phyloP scores from a whole-genome alignment of 2,329 filamentous ascomycete genomes.

The Fusarium denticulatum region DNA sequence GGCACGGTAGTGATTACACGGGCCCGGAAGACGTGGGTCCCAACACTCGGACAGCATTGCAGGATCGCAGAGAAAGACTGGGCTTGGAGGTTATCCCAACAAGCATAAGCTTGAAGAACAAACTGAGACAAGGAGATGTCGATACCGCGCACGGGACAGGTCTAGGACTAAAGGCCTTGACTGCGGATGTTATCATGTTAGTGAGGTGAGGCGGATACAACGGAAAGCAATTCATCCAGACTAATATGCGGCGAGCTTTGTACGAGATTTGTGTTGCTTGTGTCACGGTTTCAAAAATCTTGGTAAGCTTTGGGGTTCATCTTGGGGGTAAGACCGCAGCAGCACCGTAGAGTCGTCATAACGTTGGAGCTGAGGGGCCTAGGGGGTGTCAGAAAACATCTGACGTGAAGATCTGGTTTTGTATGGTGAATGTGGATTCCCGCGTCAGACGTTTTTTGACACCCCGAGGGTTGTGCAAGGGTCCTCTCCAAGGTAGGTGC shows the following conservation, averaged over 20 bases:
- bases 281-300: conserved; percentile 39
- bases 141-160: conserved; percentile 5
- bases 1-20: conserved; percentile 43
- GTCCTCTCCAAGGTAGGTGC: background rate
- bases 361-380: conserved; percentile 35
- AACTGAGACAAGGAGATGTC: conserved; percentile 5
- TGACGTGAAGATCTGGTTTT: no score
- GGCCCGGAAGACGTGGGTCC: conserved; percentile 33
- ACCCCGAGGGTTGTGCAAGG: background rate
- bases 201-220: conserved; percentile 16
- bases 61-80: conserved; percentile 13
- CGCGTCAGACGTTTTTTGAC: no score
- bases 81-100: conserved; percentile 29
- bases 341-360: conserved; percentile 38
- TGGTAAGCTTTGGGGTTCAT: conserved; percentile 36
- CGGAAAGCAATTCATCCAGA: conserved; percentile 3
- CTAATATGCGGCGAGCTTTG: conserved; percentile 30
- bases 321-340: conserved; percentile 39
- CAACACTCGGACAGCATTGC: conserved; percentile 35
- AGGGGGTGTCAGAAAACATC: no score
- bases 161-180: conserved; percentile 4
- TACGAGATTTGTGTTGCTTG: conserved; percentile 40
- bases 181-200: background rate
- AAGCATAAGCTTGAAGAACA: conserved; percentile 12
- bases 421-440: no score